Percentiles rank a stretch among this genome's conserved stretches.
Conservation (phyloP, 768 basidiomycete species). For the Ephemerocybe angulata region DNA sequence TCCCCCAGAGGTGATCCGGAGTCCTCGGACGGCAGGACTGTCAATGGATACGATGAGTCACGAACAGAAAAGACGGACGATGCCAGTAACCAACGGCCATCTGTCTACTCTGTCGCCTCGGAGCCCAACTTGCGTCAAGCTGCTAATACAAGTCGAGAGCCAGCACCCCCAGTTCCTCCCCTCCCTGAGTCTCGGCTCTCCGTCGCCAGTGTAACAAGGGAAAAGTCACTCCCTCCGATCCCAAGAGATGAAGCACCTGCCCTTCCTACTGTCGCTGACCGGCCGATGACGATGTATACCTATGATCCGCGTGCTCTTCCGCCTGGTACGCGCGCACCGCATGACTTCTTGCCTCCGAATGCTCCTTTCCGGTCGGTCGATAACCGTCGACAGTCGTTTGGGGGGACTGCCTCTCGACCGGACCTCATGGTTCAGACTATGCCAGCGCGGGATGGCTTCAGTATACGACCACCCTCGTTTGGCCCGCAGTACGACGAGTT, state of each 20-base stretch:
- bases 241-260: slow-evolving; percentile 54
- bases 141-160: slow-evolving; percentile 22
- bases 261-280: slow-evolving; percentile 39
- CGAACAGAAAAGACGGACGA: slow-evolving; percentile 42
- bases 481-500: slow-evolving; percentile 65
- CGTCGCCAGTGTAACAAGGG: slow-evolving; percentile 38
- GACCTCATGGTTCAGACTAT: slow-evolving; percentile 49
- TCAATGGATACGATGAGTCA: slow-evolving; percentile 34
- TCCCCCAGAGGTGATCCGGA: slow-evolving; percentile 45
- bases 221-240: slow-evolving; percentile 78
- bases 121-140: slow-evolving; percentile 59
- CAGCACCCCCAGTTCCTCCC: slow-evolving; percentile 24
- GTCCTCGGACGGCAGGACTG: slow-evolving; percentile 62
- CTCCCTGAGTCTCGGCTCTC: slow-evolving; percentile 18
- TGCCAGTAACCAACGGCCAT: slow-evolving; percentile 22
- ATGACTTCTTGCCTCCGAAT: slow-evolving; percentile 58
- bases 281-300: slow-evolving; percentile 65
- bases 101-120: slow-evolving; percentile 52
- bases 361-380: slow-evolving; percentile 60
- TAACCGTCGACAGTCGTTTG: slow-evolving; percentile 70
- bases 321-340: slow-evolving; percentile 38
- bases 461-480: slow-evolving; percentile 31
- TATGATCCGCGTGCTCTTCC: slow-evolving; percentile 52
- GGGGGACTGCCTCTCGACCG: slow-evolving; percentile 59
- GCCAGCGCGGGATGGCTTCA: slow-evolving; percentile 34